Base-by-base conservation (phyloP, 495 filamentous ascomycete genomes). In the Podospora australis region DNA sequence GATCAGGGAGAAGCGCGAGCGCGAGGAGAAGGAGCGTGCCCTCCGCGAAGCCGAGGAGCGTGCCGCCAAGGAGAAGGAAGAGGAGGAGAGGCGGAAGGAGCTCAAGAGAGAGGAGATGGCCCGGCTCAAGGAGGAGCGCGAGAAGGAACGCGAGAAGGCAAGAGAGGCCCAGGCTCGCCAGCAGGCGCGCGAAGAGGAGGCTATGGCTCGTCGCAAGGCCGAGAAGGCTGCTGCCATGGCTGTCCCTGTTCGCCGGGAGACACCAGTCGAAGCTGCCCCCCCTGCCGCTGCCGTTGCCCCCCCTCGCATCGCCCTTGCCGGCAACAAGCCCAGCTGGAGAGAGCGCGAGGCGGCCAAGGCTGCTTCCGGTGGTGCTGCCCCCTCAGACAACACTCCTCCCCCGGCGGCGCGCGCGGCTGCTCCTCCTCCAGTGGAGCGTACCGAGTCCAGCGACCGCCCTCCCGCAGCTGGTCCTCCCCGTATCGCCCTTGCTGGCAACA, bases 11-110 rank as follows among this genome's bases (percentile, higher is more conserved):
- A 84, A 79, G 68, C 74, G 79, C 22, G 88, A 94, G 72, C 79
- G 75, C 35, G 89, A 95, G 70, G 88, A 89, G 61, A 79, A 74
- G 48, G 89, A 95, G 73, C 77, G 79, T 30, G 75, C 69, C 41
- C 73, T 74, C 36, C 73, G 75, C 46, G 94, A 98, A 65, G 89
- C 92, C 55, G 87, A 95, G 62, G 92, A 96, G 71, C 81, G 83
- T 49, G 75, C 77, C 46, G 75, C 72, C 8, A 75, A 71, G 52
- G 91, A 96, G 63, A 90, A 87, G 63, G 82, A 95, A 60, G 91
- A 96, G 67, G 86, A 81, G 65, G 71, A 70, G 39, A 77, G 73
- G 47, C 78, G 75, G 16, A 88, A 90, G 47, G 89, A 90, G 62
- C 88, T 73, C 46, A 64, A 71, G 39, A 73, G 71, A 42, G 70